These are phyloP conservation scores for Citropsis articulata DNA, from an alignment of 345 rosid genomes.

Conservation along the genomic window DNA sequence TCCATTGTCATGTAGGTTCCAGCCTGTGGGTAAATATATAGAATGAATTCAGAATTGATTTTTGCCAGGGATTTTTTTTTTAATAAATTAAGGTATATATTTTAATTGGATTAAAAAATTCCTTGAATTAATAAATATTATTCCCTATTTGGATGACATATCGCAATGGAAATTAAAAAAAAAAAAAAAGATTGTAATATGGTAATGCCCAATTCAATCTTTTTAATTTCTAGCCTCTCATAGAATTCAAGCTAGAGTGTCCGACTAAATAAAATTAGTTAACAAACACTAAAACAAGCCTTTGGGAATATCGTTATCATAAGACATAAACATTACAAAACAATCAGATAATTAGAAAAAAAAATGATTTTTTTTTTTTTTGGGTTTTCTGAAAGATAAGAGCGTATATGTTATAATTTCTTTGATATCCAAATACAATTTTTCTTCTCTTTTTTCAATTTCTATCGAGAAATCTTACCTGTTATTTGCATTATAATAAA, in stretches of 20 bases:
- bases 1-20: not conserved
- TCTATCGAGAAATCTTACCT: too few species aligned
- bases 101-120: not conserved
- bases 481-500: too few species aligned
- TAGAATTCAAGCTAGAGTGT: too few species aligned
- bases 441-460: too few species aligned
- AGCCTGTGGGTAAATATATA: not conserved
- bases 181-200: too few species aligned
- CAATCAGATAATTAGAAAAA: not conserved
- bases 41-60: not conserved
- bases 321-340: not conserved
- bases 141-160: not conserved
- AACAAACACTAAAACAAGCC: too few species aligned
- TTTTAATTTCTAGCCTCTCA: too few species aligned
- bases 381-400: not conserved
- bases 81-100: not conserved
- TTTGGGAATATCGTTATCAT: too few species aligned
- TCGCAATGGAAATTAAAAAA: not conserved
- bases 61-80: not conserved
- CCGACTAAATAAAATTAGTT: too few species aligned
- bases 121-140: not conserved
- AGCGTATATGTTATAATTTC: not conserved
- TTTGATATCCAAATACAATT: too few species aligned
- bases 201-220: too few species aligned
- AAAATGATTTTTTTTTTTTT: not conserved